Evolutionary conservation across 2,329 filamentous ascomycete genomes (phyloP), one percentile per base, ranked within the genome.

Genomic region (Albifimbria verrucaria): DNA sequence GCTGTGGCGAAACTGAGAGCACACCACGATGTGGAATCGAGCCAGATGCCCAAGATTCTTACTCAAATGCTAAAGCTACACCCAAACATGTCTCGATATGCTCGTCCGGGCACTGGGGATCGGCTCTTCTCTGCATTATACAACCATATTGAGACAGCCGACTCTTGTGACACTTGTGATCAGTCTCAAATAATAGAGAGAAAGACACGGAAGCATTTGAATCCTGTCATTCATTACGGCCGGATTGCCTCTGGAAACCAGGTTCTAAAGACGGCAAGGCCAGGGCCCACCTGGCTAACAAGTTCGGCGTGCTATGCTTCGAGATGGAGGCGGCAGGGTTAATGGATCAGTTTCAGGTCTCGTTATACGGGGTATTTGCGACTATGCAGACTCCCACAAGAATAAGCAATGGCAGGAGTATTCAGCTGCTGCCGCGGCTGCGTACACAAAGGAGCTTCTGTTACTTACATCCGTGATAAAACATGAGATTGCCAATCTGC

Each of bases 361-460:
- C 12, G 50, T 52, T 20, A 58, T 58, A 7, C 54, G 56, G 5
- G 56, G 56, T 1, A 56, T 56, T 11, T 51, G 54, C 7, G 48
- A 57, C 7, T 57, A 57, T 24, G 44, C 47, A 2, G 56, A 57
- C 20, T 46, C 44, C 2, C 47, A 50, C 21, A 56, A 56, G 21
- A 39, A 48, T 10, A 46, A 56, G 5, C 4, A 7, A 1, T 56
- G 56, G 56, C 54, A 53, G 42, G 45, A 23, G 7, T 17, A 41
- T 26, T 48, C 52, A 9, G 49, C 52, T 4, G 49, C 52, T 15
- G 32, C 44, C 7, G 52, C 52, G 3, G 52, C 52, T 11, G 42
- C 48, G 4, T 54, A 51, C 32, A 49, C 52, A 7, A 54, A 54
- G 22, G 23, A 50, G 28, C 41, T 51, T 3, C 25, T 53, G 9